Evolutionary conservation across 495 filamentous ascomycete genomes (phyloP), one percentile per base, ranked within the genome.

Genomic region (Darksidea phi): DNA sequence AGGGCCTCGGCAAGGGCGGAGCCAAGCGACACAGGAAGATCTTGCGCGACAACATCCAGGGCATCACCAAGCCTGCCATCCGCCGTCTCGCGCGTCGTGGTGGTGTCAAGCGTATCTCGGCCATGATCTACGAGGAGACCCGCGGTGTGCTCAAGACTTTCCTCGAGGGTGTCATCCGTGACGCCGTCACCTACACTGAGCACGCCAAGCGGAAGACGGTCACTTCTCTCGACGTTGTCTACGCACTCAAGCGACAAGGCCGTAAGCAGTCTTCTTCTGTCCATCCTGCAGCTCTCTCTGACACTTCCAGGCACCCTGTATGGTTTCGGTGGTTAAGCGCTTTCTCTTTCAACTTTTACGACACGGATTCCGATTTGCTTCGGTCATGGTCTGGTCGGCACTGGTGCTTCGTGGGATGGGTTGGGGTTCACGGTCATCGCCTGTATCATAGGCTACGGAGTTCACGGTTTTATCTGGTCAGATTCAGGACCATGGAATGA

Each of bases 111-210:
- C 94, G 95, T 97, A 99, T 99, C 82, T 97, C 95, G 74, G 89
- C 89, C 77, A 92, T 88, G 83, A 93, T 99, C 88, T 99, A 99
- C 86, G 95, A 99, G 77, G 95, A 99, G 86, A 99, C 95, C 70
- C 95, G 95, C 76, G 91, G 94, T 87, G 95, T 99, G 72, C 88
- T 99, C 72, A 99, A 99, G 90, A 95, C 94, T 81, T 99, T 99
- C 91, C 91, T 99, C 72, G 95, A 99, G 83, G 91, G 93, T 83
- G 95, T 99, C 82, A 99, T 99, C 78, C 75, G 76, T 58, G 76
- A 77, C 58, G 77, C 76, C 23, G 75, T 76, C 65, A 72, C 94
- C 71, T 98, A 98, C 83, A 96, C 91, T 49, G 91, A 96, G 80
- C 91, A 96, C 82, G 92, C 91, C 73, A 96, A 96, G 88, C 89